These are phyloP conservation scores for Pyracantha coccinea DNA, from an alignment of 331 rosid species.

Conservation along the genomic window DNA sequence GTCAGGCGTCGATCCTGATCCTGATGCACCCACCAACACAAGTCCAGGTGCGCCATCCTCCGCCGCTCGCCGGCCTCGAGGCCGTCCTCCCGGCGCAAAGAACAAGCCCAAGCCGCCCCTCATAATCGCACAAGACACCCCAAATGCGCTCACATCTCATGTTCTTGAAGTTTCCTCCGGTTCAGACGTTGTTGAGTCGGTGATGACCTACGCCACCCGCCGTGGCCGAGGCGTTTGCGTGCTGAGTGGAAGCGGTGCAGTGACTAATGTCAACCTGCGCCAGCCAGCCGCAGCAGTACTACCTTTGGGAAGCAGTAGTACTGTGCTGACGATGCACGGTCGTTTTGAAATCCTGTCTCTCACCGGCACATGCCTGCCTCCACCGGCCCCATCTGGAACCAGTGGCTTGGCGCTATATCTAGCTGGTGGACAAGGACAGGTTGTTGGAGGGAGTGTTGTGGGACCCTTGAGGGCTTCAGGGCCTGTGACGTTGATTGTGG, in stretches of 20 bases:
- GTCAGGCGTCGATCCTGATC: constrained; percentile 7
- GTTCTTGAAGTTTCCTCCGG: constrained; percentile 25
- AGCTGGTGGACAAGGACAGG: constrained; percentile 36
- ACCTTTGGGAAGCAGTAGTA: constrained; percentile 1
- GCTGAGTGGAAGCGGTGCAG: constrained; percentile 26
- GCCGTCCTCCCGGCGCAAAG: constrained; percentile 34
- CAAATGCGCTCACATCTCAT: constrained; percentile 29
- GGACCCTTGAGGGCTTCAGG: constrained; percentile 29
- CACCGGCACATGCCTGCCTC: constrained; percentile 29
- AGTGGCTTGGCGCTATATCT: constrained; percentile 24
- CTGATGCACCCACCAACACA: constrained; percentile 8
- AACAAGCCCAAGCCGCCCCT: constrained; percentile 30
- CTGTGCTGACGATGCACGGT: constrained; percentile 18
- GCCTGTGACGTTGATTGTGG: constrained; percentile 34
- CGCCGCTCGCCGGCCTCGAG: constrained; percentile 18
- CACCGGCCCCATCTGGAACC: constrained; percentile 29
- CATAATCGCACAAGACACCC: constrained; percentile 26
- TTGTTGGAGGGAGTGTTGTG: constrained; percentile 28
- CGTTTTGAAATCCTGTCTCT: constrained; percentile 30
- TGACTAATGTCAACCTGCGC: constrained; percentile 23
- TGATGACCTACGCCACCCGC: constrained; percentile 17
- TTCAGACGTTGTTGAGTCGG: constrained; percentile 24
- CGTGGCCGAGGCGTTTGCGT: constrained; percentile 30
- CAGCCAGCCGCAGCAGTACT: constrained; percentile 9
- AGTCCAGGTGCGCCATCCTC: constrained; percentile 19